Conservation (phyloP, 2,329 filamentous ascomycete genomes). For the Fusarium lateritium region DNA sequence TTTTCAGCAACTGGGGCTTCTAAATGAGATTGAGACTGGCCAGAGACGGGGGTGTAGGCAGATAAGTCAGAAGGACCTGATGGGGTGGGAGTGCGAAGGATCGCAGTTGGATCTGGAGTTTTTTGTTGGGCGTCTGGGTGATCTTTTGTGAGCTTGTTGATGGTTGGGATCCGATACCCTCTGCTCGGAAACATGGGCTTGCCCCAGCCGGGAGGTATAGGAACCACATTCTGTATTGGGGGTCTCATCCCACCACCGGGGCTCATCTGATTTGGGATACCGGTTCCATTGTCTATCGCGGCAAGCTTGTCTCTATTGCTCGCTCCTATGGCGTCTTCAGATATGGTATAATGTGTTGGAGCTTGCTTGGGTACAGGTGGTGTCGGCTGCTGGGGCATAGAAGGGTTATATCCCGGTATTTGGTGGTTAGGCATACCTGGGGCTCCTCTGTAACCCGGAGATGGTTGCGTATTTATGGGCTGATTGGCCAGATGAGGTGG, state of each 20-base stretch:
- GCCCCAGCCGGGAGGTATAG: not conserved
- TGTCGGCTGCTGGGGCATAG: too few relatives aligned
- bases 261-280: not conserved
- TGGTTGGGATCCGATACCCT: not conserved
- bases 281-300: not conserved
- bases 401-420: too few relatives aligned
- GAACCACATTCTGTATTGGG: too few relatives aligned
- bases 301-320: not conserved
- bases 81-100: too few relatives aligned
- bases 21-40: not conserved
- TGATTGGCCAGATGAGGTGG: too few relatives aligned
- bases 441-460: too few relatives aligned
- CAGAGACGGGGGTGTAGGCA: not conserved
- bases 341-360: conserved; percentile 12
- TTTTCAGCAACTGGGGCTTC: too few relatives aligned
- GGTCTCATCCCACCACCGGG: too few relatives aligned
- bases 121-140: not conserved
- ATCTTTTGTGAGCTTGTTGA: not conserved
- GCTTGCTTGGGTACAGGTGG: not conserved
- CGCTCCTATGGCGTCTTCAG: not conserved
- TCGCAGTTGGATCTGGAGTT: not conserved
- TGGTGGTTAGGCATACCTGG: too few relatives aligned
- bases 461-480: too few relatives aligned
- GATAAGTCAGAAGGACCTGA: accelerated
- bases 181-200: not conserved